A percentile compares a stretch with the other conserved stretches of the same genome.
Conservation (phyloP, 2,329 filamentous ascomycete species). For the Alternaria longipes region DNA sequence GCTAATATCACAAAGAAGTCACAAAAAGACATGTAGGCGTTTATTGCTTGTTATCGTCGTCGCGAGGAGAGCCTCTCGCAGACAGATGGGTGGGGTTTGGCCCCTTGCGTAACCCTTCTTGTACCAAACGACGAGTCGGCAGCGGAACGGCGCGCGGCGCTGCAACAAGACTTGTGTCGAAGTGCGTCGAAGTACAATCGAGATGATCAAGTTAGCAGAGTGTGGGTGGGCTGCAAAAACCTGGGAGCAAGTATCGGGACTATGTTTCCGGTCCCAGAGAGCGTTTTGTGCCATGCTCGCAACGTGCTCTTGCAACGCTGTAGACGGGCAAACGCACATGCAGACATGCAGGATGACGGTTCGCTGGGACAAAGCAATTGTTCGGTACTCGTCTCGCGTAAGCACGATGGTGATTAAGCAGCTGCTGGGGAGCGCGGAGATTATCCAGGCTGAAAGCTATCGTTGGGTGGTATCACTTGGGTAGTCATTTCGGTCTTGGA, state of each 20-base stretch:
- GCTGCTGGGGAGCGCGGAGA: conserved; percentile 28
- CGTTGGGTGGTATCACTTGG: conserved; percentile 9
- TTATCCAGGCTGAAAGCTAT: conserved; percentile 18
- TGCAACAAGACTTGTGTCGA: conserved; percentile 23
- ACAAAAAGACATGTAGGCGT: not conserved
- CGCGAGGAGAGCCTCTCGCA: not conserved
- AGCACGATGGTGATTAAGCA: conserved; percentile 25
- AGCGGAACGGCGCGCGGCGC: conserved; percentile 37
- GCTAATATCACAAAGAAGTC: conserved; percentile 3
- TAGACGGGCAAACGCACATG: conserved; percentile 27
- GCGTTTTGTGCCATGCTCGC: conserved; percentile 5
- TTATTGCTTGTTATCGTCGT: not conserved
- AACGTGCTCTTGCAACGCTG: conserved; percentile 12
- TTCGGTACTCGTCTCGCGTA: conserved; percentile 32
- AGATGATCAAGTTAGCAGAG: not conserved
- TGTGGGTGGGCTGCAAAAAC: conserved; percentile 15
- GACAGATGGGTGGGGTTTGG: not conserved
- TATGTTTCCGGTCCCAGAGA: conserved; percentile 7
- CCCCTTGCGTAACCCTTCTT: conserved; percentile 15
- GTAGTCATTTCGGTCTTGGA: conserved; percentile 23
- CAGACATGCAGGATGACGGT: conserved; percentile 27
- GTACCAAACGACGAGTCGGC: conserved; percentile 19
- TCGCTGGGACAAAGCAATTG: conserved; percentile 20
- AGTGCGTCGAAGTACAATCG: conserved; percentile 19
- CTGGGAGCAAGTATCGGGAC: conserved; percentile 4